Conservation (phyloP, 257 asterid genomes). For the Ilex aquifolium region DNA sequence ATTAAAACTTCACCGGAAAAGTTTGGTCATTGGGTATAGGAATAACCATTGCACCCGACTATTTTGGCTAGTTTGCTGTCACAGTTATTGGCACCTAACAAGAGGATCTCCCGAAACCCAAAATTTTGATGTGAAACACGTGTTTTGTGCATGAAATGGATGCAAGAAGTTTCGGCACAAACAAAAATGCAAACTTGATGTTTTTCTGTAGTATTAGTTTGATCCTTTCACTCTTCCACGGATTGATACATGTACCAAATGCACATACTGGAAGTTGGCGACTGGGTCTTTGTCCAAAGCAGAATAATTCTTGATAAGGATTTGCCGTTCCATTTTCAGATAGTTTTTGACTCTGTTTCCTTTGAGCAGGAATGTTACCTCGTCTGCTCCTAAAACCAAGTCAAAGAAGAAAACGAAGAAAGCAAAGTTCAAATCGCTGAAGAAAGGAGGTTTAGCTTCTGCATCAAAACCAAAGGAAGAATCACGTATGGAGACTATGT, state of each 20-base stretch:
- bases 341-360: conserved; percentile 8
- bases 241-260: no score
- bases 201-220: not conserved
- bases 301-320: no score
- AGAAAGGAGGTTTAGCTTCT: conserved; percentile 74
- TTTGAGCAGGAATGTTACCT: conserved; percentile 48
- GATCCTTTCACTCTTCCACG: not conserved
- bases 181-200: not conserved
- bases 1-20: no score
- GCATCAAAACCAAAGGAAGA: conserved; percentile 53
- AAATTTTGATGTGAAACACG: no score
- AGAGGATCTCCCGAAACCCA: no score
- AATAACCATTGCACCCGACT: no score
- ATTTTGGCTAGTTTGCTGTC: no score
- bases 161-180: not conserved
- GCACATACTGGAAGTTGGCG: no score
- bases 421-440: conserved; percentile 86
- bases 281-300: no score
- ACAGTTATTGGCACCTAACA: not conserved
- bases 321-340: not conserved
- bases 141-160: not conserved
- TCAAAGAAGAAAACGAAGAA: conserved; percentile 81
- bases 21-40: no score
- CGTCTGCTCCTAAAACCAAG: conserved; percentile 49
- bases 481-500: conserved; percentile 54